phyloP scores from a whole-genome alignment of 768 basidiomycete genomes.

The Epithele typhae region DNA sequence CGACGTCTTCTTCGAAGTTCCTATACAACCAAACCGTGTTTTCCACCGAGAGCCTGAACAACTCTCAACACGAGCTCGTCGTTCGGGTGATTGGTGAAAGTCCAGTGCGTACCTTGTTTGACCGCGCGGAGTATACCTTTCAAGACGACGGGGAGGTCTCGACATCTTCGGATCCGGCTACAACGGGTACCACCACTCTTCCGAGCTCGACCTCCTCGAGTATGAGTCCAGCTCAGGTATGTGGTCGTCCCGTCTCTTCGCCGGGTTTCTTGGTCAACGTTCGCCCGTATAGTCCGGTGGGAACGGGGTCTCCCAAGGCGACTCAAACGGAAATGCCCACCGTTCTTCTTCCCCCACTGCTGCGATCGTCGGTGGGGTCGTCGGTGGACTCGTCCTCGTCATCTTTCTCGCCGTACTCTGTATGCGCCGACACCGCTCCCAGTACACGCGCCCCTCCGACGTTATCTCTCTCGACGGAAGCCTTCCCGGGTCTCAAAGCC shows the following conservation, averaged over 20 bases:
- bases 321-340: too few relatives aligned
- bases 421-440: too few relatives aligned
- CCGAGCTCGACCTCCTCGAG: neutral
- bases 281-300: too few relatives aligned
- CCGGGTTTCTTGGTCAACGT: too few relatives aligned
- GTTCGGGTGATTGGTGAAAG: neutral
- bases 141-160: neutral
- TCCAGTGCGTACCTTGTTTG: conserved; percentile 5
- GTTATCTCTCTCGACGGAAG: too few relatives aligned
- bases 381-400: neutral
- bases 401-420: neutral
- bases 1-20: neutral
- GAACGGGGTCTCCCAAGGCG: too few relatives aligned
- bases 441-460: too few relatives aligned
- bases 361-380: neutral
- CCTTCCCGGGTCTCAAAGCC: too few relatives aligned
- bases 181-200: neutral
- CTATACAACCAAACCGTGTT: conserved; percentile 10
- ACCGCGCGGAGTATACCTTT: conserved; percentile 10
- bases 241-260: too few relatives aligned
- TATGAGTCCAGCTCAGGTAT: too few relatives aligned
- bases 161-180: neutral
- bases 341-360: too few relatives aligned
- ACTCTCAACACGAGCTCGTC: conserved; percentile 3
- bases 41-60: neutral